These are phyloP conservation scores for Trypanosoma rangeli DNA, from an alignment of 208 protist species.

Conservation along the genomic window DNA sequence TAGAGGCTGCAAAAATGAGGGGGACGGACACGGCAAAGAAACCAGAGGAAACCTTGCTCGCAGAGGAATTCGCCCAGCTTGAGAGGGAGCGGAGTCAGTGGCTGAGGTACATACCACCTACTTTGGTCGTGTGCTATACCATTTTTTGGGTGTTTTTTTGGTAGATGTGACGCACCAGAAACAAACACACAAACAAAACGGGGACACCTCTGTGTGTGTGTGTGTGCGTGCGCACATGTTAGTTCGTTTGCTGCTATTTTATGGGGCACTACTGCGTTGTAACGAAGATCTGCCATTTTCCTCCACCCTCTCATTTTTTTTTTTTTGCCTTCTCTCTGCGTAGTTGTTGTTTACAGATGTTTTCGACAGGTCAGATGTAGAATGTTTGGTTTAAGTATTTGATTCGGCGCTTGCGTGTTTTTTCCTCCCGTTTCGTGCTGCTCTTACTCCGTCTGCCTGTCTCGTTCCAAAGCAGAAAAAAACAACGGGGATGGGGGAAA, in stretches of 20 bases:
- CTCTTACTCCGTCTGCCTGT: too few species aligned
- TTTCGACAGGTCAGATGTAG: not conserved
- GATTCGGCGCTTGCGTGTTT: not conserved
- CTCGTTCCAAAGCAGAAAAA: not conserved
- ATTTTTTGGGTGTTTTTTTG: constrained; percentile 4
- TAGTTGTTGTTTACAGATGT: not conserved
- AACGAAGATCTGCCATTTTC: not conserved
- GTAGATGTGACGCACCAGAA: not conserved
- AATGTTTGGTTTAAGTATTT: not conserved
- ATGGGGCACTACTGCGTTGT: not conserved
- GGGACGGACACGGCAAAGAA: constrained; percentile 75
- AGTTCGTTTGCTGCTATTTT: not conserved
- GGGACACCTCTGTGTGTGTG: not conserved
- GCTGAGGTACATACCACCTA: not conserved
- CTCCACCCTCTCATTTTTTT: not conserved
- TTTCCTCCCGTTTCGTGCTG: too few species aligned
- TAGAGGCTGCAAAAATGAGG: not conserved
- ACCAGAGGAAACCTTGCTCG: not conserved
- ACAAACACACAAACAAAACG: not conserved
- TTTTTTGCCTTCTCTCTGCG: not conserved
- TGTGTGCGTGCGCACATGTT: too few species aligned
- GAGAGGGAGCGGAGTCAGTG: not conserved
- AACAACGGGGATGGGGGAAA: too few species aligned
- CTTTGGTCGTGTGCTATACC: not conserved
- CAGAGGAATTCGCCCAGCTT: not conserved